A percentile compares a stretch with the other conserved stretches of the same genome.
phyloP scores from a whole-genome alignment of 1,284 basidiomycete species.

The Stygiomarasmius scandens region DNA sequence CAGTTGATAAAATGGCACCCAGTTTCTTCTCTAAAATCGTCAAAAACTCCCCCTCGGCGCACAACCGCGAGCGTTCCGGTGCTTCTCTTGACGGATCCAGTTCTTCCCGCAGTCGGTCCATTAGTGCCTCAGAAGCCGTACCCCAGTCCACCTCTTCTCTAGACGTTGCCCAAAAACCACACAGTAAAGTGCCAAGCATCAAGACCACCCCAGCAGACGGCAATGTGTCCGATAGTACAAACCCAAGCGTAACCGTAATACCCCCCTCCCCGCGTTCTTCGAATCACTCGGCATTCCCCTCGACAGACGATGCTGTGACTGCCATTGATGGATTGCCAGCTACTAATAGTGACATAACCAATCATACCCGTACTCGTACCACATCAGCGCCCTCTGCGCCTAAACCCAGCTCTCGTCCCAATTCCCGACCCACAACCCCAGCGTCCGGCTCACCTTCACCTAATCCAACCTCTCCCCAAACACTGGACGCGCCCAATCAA shows the following conservation, averaged over 20 bases:
- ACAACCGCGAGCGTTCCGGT: conserved; percentile 29
- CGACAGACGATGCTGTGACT: conserved; percentile 16
- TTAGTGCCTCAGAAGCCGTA: conserved; percentile 20
- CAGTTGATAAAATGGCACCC: conserved; percentile 49
- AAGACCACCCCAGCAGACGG: conserved; percentile 12
- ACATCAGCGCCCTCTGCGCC: conserved; percentile 26
- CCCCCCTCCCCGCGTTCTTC: conserved; percentile 53
- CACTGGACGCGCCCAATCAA: conserved; percentile 21
- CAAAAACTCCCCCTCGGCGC: conserved; percentile 31
- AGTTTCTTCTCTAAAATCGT: conserved; percentile 55
- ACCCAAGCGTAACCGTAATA: conserved; percentile 57
- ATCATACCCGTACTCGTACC: conserved; percentile 23
- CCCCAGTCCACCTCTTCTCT: not conserved
- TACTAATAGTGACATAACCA: conserved; percentile 13
- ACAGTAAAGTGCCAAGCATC: conserved; percentile 18
- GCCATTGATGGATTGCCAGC: conserved; percentile 20
- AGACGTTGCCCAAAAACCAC: not conserved
- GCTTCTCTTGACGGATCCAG: conserved; percentile 25
- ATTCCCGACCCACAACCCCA: conserved; percentile 24
- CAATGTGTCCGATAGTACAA: conserved; percentile 31
- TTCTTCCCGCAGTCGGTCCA: conserved; percentile 28
- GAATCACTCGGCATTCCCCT: conserved; percentile 23
- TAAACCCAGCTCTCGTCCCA: conserved; percentile 17
- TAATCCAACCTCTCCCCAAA: conserved; percentile 20
- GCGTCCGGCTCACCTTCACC: conserved; percentile 20